Evolutionary conservation across 768 basidiomycete species (phyloP).

Genomic region (Asterophora lycoperdoides): DNA sequence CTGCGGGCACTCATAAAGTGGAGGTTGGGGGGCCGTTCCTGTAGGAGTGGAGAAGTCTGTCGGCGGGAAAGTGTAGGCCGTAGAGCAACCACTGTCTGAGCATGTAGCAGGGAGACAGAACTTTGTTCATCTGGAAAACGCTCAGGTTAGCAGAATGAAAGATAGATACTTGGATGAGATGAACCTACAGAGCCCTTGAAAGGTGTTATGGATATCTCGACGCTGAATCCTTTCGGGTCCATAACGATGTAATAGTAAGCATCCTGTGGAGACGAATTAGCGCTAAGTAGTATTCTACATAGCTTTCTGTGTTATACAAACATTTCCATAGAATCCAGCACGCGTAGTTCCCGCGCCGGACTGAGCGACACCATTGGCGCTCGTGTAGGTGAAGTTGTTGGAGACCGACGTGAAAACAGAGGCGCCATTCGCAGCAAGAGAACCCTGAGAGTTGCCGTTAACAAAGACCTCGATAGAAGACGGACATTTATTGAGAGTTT

Average conservation of each 20-base stretch:
- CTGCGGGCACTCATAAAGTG: too few species aligned
- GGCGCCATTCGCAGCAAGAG: conserved; percentile 14
- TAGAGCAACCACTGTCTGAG: neutral
- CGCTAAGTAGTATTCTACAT: neutral
- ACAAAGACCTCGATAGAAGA: too few species aligned
- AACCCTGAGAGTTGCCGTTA: too few species aligned
- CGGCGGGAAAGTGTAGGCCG: conserved; percentile 3
- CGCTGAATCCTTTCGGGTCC: conserved; percentile 1
- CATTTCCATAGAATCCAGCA: conserved; percentile 21
- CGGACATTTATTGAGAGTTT: too few species aligned
- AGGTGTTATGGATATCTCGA: conserved; percentile 2
- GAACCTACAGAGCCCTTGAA: neutral
- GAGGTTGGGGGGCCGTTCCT: neutral
- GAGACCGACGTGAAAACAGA: conserved; percentile 11
- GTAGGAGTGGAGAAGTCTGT: neutral
- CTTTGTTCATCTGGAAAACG: neutral
- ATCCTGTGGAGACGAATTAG: neutral
- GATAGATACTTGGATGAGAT: neutral
- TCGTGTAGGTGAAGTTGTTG: conserved; percentile 21
- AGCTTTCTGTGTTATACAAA: neutral
- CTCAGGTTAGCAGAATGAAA: neutral
- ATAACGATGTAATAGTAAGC: conserved; percentile 6
- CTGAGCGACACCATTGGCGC: conserved; percentile 20
- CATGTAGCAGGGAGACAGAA: neutral
- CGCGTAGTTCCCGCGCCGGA: conserved; percentile 20